Base-by-base conservation (phyloP, 2,329 filamentous ascomycete genomes). In the Periglandula ipomoeae region DNA sequence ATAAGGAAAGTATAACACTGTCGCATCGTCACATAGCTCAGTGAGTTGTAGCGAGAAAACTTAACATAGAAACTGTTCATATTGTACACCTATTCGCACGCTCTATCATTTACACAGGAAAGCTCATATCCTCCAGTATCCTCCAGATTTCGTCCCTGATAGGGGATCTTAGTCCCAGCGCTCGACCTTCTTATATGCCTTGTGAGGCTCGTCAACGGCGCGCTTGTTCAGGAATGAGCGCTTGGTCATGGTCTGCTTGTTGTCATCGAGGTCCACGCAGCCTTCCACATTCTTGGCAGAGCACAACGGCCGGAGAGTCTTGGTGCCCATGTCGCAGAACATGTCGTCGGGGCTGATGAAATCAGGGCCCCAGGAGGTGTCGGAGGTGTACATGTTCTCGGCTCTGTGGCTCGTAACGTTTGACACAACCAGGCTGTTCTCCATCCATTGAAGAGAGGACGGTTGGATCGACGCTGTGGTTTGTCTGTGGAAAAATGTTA, bases 321-420 rank as follows among this genome's bases (percentile, higher is more conserved):
- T 49, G 38, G 30, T 44, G 13, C 23, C 22, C 50, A 52, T 52
- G 41, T 52, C 44, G 43, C 47, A 52, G 20, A 49, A 52, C 3
- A 34, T 19, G 19, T 47, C 50, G 17, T 52, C 50, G 3, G 30
- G 10, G 19, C 50, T 47, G 9, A 49, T 38, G 20, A 52, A 52
- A 26, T 49, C 47, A 3, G 47, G 50, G 2, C 50, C 50, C 42
- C 43, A 52, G 2, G 50, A 52, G 3, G 38, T 49, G 5, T 11
- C 47, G 3, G 47, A 52, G 3, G 42, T 41, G 50, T 47, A 52
- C 6, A 52, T 26, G 3, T 49, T 39, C 19, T 52, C 23, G 5
- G 50, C 23, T 20, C 37, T 47, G 38, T 52, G 50, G 10, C 46
- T 35, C 11, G 42, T 42, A 5, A 52, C n/a, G 23, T 46, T 46